Evolutionary conservation across 2,329 filamentous ascomycete genomes (phyloP), one percentile per base, ranked within the genome.

Genomic region (Sclerotinia spermophila): DNA sequence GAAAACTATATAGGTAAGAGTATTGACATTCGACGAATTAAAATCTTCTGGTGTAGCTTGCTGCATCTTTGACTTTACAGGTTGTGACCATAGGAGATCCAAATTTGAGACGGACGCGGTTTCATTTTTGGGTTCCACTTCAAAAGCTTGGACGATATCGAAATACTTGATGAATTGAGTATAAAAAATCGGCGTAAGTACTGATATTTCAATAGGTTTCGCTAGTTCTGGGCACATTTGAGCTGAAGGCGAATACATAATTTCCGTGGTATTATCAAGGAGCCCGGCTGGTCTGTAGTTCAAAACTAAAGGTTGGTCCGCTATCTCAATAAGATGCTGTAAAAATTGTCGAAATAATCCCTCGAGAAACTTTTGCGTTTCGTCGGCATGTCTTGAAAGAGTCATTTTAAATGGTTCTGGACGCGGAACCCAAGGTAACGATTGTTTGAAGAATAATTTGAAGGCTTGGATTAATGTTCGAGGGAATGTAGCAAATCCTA

Each of bases 161-260:
- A 86, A 82, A 76, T 92, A 91, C 73, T 86, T 84, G 0, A 89
- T 83, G 62, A 92, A 88, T 40, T 89, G 85, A 19, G 86, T 84
- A 80, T 93, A 93, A 76, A 93, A 93, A 0, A 81, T 82, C 0
- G 90, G 90, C 0, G 87, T 90, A 30, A 90, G 78, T 6, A 92
- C 81, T 68, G 84, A 85, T 62, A 92, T 80, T 58, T 86, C 85
- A 8, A 91, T 66, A 79, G 71, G 55, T 33, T 83, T 71, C 3
- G 68, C 67, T 2, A 71, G 53, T 3, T 72, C 66, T 19, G 62
- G 68, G 0, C 74, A 68, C 2, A 75, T 67, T 17, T 71, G 68
- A 21, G 79, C 78, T 3, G 74, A 66, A 7, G 76, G 71, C 6
- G 82, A 84, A 30, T 73, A 74, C 73, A 84, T 82, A 38, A 80